Evolutionary conservation across 2,329 filamentous ascomycete species (phyloP).

Genomic region (Fusarium fujikuroi): DNA sequence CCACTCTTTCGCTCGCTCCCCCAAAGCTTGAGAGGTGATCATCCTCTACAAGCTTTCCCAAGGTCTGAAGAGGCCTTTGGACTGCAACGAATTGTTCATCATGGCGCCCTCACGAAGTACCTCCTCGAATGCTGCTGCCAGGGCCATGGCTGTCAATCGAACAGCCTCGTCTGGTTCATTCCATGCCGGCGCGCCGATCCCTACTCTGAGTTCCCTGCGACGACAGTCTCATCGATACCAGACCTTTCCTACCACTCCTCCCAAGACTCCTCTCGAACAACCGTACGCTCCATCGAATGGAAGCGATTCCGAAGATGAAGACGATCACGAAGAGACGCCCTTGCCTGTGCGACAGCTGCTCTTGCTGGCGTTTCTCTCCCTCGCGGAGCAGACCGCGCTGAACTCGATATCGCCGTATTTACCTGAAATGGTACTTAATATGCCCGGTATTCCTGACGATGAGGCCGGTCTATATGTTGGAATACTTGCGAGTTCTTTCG

Average conservation of each 20-base stretch:
- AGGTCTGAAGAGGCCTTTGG: background rate
- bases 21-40: constrained; percentile 4
- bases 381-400: constrained; percentile 94
- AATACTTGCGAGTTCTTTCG: constrained; percentile 89
- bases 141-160: constrained; percentile 26
- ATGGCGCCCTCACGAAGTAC: constrained; percentile 37
- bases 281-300: constrained; percentile 45
- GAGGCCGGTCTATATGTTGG: constrained; percentile 90
- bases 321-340: constrained; percentile 71
- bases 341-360: constrained; percentile 85
- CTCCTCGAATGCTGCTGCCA: constrained; percentile 7
- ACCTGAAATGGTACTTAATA: constrained; percentile 88
- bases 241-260: constrained; percentile 81
- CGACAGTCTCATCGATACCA: constrained; percentile 73
- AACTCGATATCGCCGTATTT: constrained; percentile 97
- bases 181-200: constrained; percentile 63
- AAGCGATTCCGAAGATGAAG: constrained; percentile 45
- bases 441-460: constrained; percentile 78
- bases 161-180: constrained; percentile 59
- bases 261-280: constrained; percentile 70
- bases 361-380: constrained; percentile 85
- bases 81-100: background rate
- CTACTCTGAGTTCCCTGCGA: constrained; percentile 50
- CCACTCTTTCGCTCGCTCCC: constrained; percentile 1
- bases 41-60: constrained; percentile 10